Evolutionary conservation across 1,139 yeast species (phyloP), one percentile per base, ranked within the genome.

Genomic region (Hansenula lynferdii): DNA sequence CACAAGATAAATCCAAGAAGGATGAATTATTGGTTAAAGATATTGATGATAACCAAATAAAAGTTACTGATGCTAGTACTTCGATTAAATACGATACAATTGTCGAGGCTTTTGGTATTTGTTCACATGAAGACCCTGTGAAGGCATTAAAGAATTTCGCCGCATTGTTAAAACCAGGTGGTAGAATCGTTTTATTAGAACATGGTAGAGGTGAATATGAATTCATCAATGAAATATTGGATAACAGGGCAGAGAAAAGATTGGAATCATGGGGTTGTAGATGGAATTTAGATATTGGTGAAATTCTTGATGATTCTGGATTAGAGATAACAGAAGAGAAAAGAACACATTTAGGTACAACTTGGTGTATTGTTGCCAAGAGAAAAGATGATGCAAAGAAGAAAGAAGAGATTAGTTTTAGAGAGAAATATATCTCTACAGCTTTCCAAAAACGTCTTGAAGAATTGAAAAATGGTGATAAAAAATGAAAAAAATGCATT

Each of bases 181-280:
- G 98, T 27, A 72, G 94, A 61, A 80, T 92, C 25, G 77, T 92
- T 2, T 67, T 92, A 28, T 67, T 92, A 42, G 98, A 92, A 57
- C 98, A 94, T 56, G 98, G 98, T 3, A 71, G 96, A 53, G 85
- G 96, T 42, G 71, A 77, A 1, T 86, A 82, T 67, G 82, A 78
- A 36, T 77, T 83, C 42, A 73, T 92, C 48, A 92, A 94, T 60
- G 75, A 79, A 32, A 80, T 85, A 44, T 69, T 92, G 61, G 97
- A 92, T 60, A 77, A 78, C 47, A 72, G 94, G 48, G 90, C 96
- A 8, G 89, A 79, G 41, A 75, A 78, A 49, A 81, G 97, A 63
- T 77, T 90, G 67, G 75, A 84, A 47, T 80, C 84, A 11, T 92
- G 97, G 97, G 97, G 97, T 4, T 92, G 98, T 62, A 70, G 97